Evolutionary conservation across 345 rosid species (phyloP), one percentile per base, ranked within the genome.

Genomic region (Salix suchowensis): DNA sequence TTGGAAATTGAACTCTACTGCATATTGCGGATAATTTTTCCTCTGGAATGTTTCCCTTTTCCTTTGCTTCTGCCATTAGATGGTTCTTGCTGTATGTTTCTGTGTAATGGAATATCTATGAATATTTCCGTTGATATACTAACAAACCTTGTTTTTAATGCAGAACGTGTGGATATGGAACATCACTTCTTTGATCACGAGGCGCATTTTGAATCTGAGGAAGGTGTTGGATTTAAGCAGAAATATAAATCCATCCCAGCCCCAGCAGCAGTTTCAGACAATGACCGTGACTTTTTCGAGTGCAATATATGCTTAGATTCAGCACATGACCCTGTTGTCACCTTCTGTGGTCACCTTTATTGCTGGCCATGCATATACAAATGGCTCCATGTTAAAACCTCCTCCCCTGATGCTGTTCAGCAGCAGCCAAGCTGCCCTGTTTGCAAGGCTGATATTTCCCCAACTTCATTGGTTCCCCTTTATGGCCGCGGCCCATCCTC

Each of bases 81-180:
- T 39, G 18, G 28, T 4, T 67, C 10, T 5, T 67, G 6, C 13
- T 46, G 7, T 70, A 23, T 18, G 52, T 8, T 70, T 50, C 16
- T 71, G 28, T 9, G 13, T 70, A 58, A 58, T 58, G 62, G 62
- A n/a, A 4, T 58, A 28, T 55, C 24, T 58, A 8, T n/a, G 62
- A 58, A 10, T 58, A 58, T 58, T n/a, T n/a, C 23, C 26, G 23
- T 23, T n/a, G 62, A 55, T 55, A 9, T 55, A 26, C 62, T n/a
- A 55, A 55, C 14, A 55, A n/a, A 58, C 62, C 28, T 58, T 11
- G 5, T 4, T 58, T 23, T 67, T 67, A 32, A 30, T 67, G 9
- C 87, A 87, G 90, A 78, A 7, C 12, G 16, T 34, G 71, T 74
- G 15, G 80, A 73, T 39, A 86, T 84, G 87, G 90, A 85, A 71